A percentile compares a stretch with the other conserved stretches of the same genome.
Evolutionary conservation across 108 stramenopile species (phyloP).

Genomic region (Cyclotella atomus): DNA sequence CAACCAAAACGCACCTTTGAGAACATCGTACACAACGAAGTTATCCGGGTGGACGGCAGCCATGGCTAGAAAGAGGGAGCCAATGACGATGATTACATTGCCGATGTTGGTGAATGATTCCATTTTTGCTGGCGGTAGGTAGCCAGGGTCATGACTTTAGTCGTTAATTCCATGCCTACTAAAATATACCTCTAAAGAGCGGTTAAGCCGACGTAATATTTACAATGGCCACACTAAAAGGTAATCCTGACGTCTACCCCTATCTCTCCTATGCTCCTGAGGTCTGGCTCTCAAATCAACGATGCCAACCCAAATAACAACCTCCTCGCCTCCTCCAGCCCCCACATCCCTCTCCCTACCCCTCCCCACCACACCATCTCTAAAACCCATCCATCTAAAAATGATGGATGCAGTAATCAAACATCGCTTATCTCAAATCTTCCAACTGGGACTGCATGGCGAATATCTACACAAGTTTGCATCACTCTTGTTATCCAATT

Average conservation of each 20-base stretch:
- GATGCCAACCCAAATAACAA: not conserved
- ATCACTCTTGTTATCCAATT: too few species aligned
- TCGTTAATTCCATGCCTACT: too few species aligned
- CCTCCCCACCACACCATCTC: not conserved
- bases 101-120: not conserved
- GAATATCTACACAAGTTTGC: too few species aligned
- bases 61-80: slow-evolving; percentile 21
- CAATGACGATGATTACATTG: slow-evolving; percentile 15
- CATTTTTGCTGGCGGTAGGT: too few species aligned
- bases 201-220: too few species aligned
- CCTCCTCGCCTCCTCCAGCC: not conserved
- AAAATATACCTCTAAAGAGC: too few species aligned
- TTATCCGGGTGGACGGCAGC: slow-evolving; percentile 21
- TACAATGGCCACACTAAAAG: too few species aligned
- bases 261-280: too few species aligned
- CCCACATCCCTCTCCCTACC: not conserved
- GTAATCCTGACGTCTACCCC: too few species aligned
- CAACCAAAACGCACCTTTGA: not conserved
- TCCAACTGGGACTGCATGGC: too few species aligned
- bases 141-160: too few species aligned
- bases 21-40: slow-evolving; percentile 8
- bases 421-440: not conserved
- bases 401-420: slow-evolving; percentile 6
- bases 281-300: too few species aligned
- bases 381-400: slow-evolving; percentile 1